Percentiles rank a stretch among this genome's conserved stretches.
phyloP scores from a whole-genome alignment of 345 rosid genomes.

The Corchorus capsularis region DNA sequence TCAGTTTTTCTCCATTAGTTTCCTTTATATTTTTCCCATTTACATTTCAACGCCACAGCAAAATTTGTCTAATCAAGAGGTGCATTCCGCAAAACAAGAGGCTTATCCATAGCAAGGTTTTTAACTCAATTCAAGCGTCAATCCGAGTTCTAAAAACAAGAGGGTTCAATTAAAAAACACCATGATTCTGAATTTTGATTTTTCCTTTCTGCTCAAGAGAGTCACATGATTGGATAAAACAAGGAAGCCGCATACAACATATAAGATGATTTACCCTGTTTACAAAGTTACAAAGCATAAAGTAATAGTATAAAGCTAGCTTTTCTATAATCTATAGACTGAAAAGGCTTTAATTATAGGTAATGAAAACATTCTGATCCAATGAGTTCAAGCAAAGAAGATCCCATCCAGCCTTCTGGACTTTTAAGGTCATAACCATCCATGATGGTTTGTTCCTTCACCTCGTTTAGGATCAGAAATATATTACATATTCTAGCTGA shows the following conservation, averaged over 20 bases:
- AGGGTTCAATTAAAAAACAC: too few relatives aligned
- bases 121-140: too few relatives aligned
- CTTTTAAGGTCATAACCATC: not conserved
- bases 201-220: not conserved
- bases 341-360: not conserved
- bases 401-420: constrained; percentile 4
- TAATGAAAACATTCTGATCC: not conserved
- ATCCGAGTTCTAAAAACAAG: too few relatives aligned
- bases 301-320: not conserved
- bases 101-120: too few relatives aligned
- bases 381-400: not conserved
- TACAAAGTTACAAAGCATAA: not conserved
- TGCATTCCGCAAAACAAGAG: too few relatives aligned
- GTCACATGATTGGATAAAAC: not conserved
- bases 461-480: constrained; percentile 4
- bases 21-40: not conserved
- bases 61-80: not conserved
- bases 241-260: not conserved
- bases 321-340: constrained; percentile 1
- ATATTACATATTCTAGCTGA: not conserved
- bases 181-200: not conserved
- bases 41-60: not conserved
- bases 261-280: not conserved
- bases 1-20: not conserved
- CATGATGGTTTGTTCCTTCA: not conserved